Conservation (phyloP, 129 eudicot species). For the Artemisia annua region DNA sequence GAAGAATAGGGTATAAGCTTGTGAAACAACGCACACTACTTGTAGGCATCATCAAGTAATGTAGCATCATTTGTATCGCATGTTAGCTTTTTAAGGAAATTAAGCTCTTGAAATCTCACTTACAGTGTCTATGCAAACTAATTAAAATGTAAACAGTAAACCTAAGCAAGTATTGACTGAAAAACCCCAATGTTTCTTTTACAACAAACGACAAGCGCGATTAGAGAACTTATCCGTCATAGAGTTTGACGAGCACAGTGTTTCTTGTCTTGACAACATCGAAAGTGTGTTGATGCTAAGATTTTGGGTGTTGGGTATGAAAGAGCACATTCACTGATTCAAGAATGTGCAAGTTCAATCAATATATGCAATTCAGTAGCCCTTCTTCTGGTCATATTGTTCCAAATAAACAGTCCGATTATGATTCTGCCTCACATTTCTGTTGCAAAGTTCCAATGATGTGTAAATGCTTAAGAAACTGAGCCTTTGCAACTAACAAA, state of each 20-base stretch:
- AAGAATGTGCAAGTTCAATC: not conserved
- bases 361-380: constrained; percentile 46
- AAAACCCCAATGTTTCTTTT: not conserved
- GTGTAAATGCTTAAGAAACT: not conserved
- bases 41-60: not conserved
- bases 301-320: not conserved
- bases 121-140: too few species aligned
- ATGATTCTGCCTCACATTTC: constrained; percentile 69
- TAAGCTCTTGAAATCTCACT: too few species aligned
- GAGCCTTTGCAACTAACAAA: not conserved
- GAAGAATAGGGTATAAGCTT: too few species aligned
- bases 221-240: not conserved
- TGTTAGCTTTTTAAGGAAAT: too few species aligned
- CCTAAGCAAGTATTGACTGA: not conserved
- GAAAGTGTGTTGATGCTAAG: not conserved
- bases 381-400: constrained; percentile 88
- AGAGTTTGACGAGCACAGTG: not conserved
- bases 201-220: not conserved
- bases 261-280: not conserved
- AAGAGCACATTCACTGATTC: not conserved
- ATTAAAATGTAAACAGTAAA: not conserved
- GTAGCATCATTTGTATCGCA: not conserved
- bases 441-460: constrained; percentile 29
- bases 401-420: constrained; percentile 86
- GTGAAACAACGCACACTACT: not conserved